Evolutionary conservation across 495 filamentous ascomycete genomes (phyloP), one percentile per base, ranked within the genome.

Genomic region (Usnea hakonensis): DNA sequence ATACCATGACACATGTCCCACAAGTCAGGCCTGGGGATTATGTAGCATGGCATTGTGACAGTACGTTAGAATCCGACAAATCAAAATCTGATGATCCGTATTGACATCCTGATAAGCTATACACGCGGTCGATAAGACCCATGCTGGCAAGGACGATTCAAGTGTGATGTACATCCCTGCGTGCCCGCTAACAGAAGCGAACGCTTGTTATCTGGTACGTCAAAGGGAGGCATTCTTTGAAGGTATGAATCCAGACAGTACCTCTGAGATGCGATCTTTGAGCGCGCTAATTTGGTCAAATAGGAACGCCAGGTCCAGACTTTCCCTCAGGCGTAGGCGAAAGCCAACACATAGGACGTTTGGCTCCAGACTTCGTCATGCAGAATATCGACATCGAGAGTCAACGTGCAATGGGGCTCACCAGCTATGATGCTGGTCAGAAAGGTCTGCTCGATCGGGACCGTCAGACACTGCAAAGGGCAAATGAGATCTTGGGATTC

Each of bases 21-120:
- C 73, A 77, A 23, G 88, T 95, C 17, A 77, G 76, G 40, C 91
- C 91, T 1, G 91, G 91, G 3, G 91, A 95, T 70, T 95, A 87
- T 70, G 91, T 96, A 1, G 85, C 85, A 2, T 96, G 91, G 91
- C 91, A 96, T 72, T 95, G 91, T 67, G 91, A 95, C 63, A 85
- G 79, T 83, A 66, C 73, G 80, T 76, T 13, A 41, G 66, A 70
- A 63, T 67, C 43, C 61, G 68, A 44, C 60, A 71, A 37, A 21
- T 55, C 3, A 14, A 44, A 61, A 28, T 38, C 2, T 32, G 32
- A 5, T 5, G 21, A 40, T 55, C 14, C 3, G 40, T 28, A 19
- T 16, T 66, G 30, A 58, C 23, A 3, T 46, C 10, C 17, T 19
- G 57, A 19, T 38, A n/a, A 67, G 61, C 61, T 9, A 70, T 67